These are phyloP conservation scores for Kwoniella dendrophila DNA, from an alignment of 768 basidiomycete species.

Conservation along the genomic window DNA sequence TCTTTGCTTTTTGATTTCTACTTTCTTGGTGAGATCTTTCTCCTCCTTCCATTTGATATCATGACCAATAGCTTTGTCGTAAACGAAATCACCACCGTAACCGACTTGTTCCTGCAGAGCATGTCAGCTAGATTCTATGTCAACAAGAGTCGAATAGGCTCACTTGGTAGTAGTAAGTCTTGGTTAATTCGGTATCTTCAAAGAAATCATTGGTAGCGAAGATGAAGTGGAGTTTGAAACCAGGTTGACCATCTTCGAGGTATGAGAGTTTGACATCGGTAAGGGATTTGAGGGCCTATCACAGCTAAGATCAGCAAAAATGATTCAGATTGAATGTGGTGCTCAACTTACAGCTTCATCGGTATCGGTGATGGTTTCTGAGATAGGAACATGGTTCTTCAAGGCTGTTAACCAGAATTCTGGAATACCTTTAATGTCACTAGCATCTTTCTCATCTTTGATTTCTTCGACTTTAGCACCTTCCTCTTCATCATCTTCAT, in stretches of 20 bases:
- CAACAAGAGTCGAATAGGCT: constrained; percentile 53
- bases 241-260: constrained; percentile 63
- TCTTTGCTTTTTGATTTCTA: constrained; percentile 98
- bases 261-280: constrained; percentile 79
- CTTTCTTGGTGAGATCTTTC: constrained; percentile 94
- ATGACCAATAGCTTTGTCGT: constrained; percentile 88
- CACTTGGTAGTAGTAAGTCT: constrained; percentile 84
- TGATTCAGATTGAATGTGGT: background rate
- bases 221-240: constrained; percentile 84
- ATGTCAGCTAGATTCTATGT: background rate
- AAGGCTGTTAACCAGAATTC: constrained; percentile 98
- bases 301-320: background rate
- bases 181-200: constrained; percentile 76
- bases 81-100: constrained; percentile 96
- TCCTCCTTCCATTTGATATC: constrained; percentile 97
- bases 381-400: constrained; percentile 82
- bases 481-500: constrained; percentile 65
- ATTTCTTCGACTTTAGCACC: constrained; percentile 53
- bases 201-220: constrained; percentile 87
- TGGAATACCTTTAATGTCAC: constrained; percentile 66
- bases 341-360: constrained; percentile 63
- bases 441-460: constrained; percentile 44
- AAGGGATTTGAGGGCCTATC: constrained; percentile 76
- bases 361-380: constrained; percentile 88
- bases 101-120: constrained; percentile 69